Evolutionary conservation across 345 rosid genomes (phyloP).

Genomic region (Heritiera littoralis): DNA sequence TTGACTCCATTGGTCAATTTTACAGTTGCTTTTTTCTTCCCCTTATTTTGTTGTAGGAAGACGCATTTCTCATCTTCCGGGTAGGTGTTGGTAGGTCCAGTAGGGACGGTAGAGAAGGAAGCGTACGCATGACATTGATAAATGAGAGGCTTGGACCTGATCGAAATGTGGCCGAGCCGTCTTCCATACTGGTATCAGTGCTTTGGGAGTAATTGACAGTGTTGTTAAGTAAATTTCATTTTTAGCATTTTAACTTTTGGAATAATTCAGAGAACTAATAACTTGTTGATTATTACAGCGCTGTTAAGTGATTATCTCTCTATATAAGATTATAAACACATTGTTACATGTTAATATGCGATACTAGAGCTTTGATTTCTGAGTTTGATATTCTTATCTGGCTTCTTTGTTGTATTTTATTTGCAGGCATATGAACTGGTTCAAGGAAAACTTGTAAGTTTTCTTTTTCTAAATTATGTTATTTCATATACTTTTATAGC

Average conservation of each 20-base stretch:
- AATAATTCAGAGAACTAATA: background rate
- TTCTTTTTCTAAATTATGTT: constrained; percentile 1
- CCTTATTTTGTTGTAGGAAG: constrained; percentile 36
- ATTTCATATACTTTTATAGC: background rate
- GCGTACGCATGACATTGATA: constrained; percentile 60
- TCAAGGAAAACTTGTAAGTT: constrained; percentile 86
- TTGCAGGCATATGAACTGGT: constrained; percentile 90
- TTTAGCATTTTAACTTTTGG: background rate
- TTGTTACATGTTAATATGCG: background rate
- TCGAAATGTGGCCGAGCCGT: constrained; percentile 47
- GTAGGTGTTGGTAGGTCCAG: constrained; percentile 32
- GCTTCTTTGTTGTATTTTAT: constrained; percentile 16
- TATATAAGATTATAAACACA: background rate
- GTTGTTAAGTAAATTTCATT: background rate
- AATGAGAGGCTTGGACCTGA: constrained; percentile 58
- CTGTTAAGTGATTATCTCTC: background rate
- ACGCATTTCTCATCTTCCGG: constrained; percentile 31
- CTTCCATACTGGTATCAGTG: constrained; percentile 55
- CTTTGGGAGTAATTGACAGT: too few relatives aligned
- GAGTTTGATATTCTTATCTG: background rate
- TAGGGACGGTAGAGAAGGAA: constrained; percentile 23
- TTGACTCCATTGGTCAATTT: constrained; percentile 4
- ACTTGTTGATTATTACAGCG: background rate
- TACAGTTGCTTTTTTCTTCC: constrained; percentile 7
- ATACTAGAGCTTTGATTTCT: background rate